Base-by-base conservation (phyloP, 345 rosid genomes). In the Zanthoxylum bungeanum region DNA sequence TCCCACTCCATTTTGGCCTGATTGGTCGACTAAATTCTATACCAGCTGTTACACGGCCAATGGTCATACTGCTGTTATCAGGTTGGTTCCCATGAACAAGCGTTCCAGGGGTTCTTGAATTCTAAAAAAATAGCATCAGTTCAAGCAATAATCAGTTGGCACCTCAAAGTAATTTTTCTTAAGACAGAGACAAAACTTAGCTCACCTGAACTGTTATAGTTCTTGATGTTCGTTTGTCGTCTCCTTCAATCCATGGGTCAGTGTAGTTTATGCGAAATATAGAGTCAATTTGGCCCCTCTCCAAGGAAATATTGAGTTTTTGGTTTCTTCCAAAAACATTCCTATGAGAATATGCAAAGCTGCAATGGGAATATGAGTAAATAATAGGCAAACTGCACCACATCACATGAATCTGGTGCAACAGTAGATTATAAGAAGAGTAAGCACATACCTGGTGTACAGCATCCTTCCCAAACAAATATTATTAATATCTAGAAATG, bases 231-330 rank as follows among this genome's bases (percentile, higher is more conserved):
- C 90, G 85, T 75, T 92, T 95, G 81, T 95, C 98, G 67, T 92
- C 96, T 59, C 98, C 98, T 84, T 90, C 91, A 81, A 95, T 95
- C 99, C 99, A 95, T 44, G 99, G 99, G 81, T 92, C 99, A 19
- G 93, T 92, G 84, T 92, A 95, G 79, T 95, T 95, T 73, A 89
- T 60, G 34, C 97, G 93, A 74, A 89, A 92, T 78, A 92, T 88
- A 8, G 99, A 95, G 79, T 95, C 98, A 76, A 91, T 86, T 81
- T 95, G 99, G 71, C 99, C 97, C 79, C 93, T 88, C 84, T 92
- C 98, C 56, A 90, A 77, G 52, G 99, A 92, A 61, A 95, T 82
- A 69, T 95, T 95, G 67, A 95, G 85, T 78, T 95, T 95, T 71
- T 91, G 99, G 82, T 92, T 95, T 83, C 89, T 85, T 78, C 98